Base-by-base conservation (phyloP, 345 rosid species). In the Gossypium sturtianum region DNA sequence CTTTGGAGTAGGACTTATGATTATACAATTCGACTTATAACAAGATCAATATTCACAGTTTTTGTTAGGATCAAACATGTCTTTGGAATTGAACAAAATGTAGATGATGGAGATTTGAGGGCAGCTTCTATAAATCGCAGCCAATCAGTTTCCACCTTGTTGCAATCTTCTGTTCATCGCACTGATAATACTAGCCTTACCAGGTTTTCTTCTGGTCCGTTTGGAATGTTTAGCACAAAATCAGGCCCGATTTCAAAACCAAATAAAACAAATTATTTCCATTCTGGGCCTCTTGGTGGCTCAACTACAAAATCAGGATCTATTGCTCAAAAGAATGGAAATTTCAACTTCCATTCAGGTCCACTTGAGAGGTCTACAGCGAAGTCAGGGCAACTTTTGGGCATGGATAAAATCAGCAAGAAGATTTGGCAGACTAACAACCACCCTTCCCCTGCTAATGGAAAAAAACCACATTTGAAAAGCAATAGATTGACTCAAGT, bases 1-100 rank as follows among this genome's bases (percentile, higher is more conserved):
- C 90, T 95, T 63, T 95, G 99, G 99, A 91, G 83, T 78, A 91
- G 81, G 81, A 93, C 86, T 74, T 88, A 88, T 78, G 97, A 95
- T 81, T 90, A 95, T 71, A 81, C 87, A 12, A 84, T 93, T 71
- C 76, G 75, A 45, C 89, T 95, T 76, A 75, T 90, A 84, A 94
- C 85, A n/a, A 86, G 93, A 78, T 91, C 98, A 47, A 27, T 91
- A 44, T 93, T 91, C 87, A 93, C 99, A 3, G 81, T 91, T 78
- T 86, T 88, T 67, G 72, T 75, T 48, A 87, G 89, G 87, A 87
- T 92, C 71, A 84, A 83, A 60, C 75, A 81, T 74, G 90, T 91
- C 51, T 95, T 93, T 51, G 98, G 98, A 53, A 76, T 84, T 77
- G 82, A 85, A 71, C 81, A 77, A 48, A 62, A 70, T 57, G 78